Base-by-base conservation (phyloP, 148 eudicot genomes). In the Selenicereus undatus region DNA sequence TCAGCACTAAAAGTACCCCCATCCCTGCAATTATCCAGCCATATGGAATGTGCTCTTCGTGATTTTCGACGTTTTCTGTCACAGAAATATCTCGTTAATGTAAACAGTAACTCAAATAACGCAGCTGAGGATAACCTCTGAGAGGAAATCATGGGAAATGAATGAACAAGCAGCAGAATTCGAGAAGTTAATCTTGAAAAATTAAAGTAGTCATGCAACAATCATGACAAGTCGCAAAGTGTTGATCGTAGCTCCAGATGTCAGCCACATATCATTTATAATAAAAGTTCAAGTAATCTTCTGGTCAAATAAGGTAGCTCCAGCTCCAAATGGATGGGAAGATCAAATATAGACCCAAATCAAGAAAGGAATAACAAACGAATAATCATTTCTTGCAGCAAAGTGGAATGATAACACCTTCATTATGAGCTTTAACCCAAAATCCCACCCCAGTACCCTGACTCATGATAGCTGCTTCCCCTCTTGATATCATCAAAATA, bases 21-120 rank as follows among this genome's bases (percentile, higher is more conserved):
- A 88, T 52, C 76, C 97, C 84, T 76, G 95, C 99, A 26, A 93
- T 70, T 64, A 96, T 93, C 99, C 99, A 96, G 84, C 89, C 88
- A 81, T 90, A 92, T 39, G 92, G 92, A 71, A 84, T 65, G 48
- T 88, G 91, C 76, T 42, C 70, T 86, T 87, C 87, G 78, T 88
- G 92, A 80, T 84, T 83, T 32, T 75, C 81, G 16, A 21, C 74
- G 69, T 27, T 79, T 75, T 30, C 97, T 93, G 93, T 84, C 84
- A 84, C 68, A 79, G 35, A 26, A 74, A 62, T 22, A 21, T 70
- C 43, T 20, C 50, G 45, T 22, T 36, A 54, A 71, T 32, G 16
- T 50, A 77, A 6, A 80, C 7, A 0, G 30, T 52, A 11, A 16
- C 20, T 58, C 24, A 56, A 12, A 45, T 27, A 29, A 71, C 18